A percentile compares a stretch with the other conserved stretches of the same genome.
Evolutionary conservation across 106 monocot species (phyloP).

Genomic region (Alisma plantagoaquatica): DNA sequence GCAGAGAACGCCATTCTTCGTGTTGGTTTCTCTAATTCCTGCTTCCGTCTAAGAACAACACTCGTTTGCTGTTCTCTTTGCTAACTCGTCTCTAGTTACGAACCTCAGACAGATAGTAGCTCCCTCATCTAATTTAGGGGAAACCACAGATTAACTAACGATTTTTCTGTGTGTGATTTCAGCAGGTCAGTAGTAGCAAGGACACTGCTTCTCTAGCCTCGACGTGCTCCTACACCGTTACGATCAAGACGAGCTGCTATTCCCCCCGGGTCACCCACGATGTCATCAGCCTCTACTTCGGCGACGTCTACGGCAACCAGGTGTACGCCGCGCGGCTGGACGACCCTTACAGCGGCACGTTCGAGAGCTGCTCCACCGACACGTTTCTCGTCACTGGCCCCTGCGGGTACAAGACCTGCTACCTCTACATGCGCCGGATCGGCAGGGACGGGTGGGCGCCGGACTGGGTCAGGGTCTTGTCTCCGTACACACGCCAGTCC

Average conservation of each 20-base stretch:
- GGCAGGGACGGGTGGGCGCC: constrained; percentile 10
- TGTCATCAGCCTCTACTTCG: constrained; percentile 57
- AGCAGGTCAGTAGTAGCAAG: too few relatives aligned
- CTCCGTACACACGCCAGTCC: background rate
- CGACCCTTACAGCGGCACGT: constrained; percentile 5
- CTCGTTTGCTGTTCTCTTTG: too few relatives aligned
- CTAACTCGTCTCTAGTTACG: too few relatives aligned
- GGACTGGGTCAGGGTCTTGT: constrained; percentile 7
- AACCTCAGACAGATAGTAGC: too few relatives aligned
- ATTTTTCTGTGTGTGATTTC: too few relatives aligned
- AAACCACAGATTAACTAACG: too few relatives aligned
- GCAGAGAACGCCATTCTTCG: too few relatives aligned
- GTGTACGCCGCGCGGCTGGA: constrained; percentile 23
- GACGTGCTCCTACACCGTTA: constrained; percentile 51
- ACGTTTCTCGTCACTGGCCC: constrained; percentile 6
- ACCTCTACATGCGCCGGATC: constrained; percentile 4
- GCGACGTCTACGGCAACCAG: constrained; percentile 57
- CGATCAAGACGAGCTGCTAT: constrained; percentile 71
- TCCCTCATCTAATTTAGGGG: too few relatives aligned
- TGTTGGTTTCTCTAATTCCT: too few relatives aligned
- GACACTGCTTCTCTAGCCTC: too few relatives aligned
- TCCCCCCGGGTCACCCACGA: constrained; percentile 54
- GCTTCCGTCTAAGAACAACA: too few relatives aligned
- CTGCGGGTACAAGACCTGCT: constrained; percentile 9
- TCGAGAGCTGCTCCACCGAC: constrained; percentile 12